Evolutionary conservation across 1,284 basidiomycete genomes (phyloP).

Genomic region (Acaromyces ingoldii): DNA sequence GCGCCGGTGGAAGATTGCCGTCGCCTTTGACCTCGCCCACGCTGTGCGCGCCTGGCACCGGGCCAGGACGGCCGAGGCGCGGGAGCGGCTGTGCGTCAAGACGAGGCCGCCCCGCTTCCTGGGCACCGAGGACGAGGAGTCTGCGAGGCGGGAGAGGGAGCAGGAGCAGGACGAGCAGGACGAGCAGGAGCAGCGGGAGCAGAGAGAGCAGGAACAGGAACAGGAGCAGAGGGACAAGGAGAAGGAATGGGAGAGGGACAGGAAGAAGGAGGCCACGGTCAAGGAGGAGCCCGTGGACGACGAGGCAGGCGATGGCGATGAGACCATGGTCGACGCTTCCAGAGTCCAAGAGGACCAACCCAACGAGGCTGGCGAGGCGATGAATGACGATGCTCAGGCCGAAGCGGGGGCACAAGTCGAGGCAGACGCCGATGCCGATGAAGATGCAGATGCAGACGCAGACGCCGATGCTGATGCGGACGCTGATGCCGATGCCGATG

Average conservation of each 20-base stretch:
- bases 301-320: not conserved
- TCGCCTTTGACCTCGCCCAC: constrained; percentile 78
- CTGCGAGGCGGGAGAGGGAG: not conserved
- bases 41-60: constrained; percentile 83
- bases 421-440: constrained; percentile 34
- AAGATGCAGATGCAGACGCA: constrained; percentile 23
- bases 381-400: not conserved
- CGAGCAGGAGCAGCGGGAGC: constrained; percentile 4
- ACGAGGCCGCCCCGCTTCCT: not conserved
- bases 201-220: constrained; percentile 7
- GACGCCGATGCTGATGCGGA: constrained; percentile 21
- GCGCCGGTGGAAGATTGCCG: constrained; percentile 79
- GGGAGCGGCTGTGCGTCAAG: constrained; percentile 61
- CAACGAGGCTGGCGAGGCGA: no score
- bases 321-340: not conserved
- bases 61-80: constrained; percentile 63
- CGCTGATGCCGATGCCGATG: constrained; percentile 15
- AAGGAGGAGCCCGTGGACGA: not conserved
- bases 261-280: constrained; percentile 7
- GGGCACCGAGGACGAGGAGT: not conserved
- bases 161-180: not conserved
- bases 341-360: no score
- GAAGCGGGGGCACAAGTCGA: constrained; percentile 18
- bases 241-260: constrained; percentile 4
- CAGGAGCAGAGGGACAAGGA: constrained; percentile 6